Base-by-base conservation (phyloP, 1,284 basidiomycete species). In the Tylopilus sp. region DNA sequence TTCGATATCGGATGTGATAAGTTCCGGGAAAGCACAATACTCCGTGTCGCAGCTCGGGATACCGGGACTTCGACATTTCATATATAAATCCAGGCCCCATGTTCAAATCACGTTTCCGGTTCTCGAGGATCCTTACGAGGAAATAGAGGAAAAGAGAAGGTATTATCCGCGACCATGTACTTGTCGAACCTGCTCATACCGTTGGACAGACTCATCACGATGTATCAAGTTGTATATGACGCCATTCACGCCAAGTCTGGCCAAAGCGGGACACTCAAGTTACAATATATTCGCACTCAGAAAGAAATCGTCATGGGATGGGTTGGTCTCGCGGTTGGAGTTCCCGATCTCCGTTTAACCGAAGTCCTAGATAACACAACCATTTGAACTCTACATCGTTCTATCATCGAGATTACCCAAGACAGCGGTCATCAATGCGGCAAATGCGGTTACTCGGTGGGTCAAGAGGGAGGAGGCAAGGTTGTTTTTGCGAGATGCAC, bases 281-380 rank as follows among this genome's bases (percentile, higher is more conserved):
- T 97, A 50, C 85, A 94, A 52, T 93, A 91, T 62, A 74, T 96
- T 23, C 80, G 82, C 12, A 95, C 91, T 1, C 81, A 86, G 47
- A 80, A 84, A 48, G 96, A 98, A 71, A 85, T 86, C 43, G 83
- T 97, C 29, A 81, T 97, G 73, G 95, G 89, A 41, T 92, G 90
- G 90, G 90, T 92, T 61, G 51, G 83, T 68, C 31, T 39, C 53
- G 49, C 7, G 6, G 16, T 44, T 48, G 30, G 6, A 25, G 2
- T n/a, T 12, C 19, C 9, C 25, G 29, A 23, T 23, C 31, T 48
- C n/a, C 13, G 28, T 42, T 54, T 28, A 44, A 38, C 16, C 4
- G 28, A 13, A 35, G 26, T 48, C 13, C 25, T 48, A 97, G 95
- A 89, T 95, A 53, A 97, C 94, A 0, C 84, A 90, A 58, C 84